Percentiles rank a stretch among this genome's conserved stretches.
These are phyloP conservation scores for Grigorovia humatica DNA, from an alignment of 805 yeast species.

Conservation along the genomic window DNA sequence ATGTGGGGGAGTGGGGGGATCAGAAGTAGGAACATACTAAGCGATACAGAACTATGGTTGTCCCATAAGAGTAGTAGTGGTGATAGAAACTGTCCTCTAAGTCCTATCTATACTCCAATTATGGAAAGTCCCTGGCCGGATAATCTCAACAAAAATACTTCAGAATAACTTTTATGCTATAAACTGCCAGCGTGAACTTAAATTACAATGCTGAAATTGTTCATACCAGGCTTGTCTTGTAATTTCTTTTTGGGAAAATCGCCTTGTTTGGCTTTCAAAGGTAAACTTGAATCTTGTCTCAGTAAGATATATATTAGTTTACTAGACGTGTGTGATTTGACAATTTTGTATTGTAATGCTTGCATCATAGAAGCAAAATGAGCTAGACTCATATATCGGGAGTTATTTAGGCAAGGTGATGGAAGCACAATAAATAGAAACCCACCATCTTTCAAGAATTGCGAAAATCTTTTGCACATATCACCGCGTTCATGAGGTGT, in stretches of 20 bases:
- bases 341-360: constrained; percentile 47
- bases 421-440: constrained; percentile 75
- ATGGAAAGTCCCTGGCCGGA: too few species aligned
- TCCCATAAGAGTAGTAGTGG: too few species aligned
- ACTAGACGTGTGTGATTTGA: constrained; percentile 45
- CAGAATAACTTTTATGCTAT: too few species aligned
- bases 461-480: constrained; percentile 55
- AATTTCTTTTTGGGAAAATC: constrained; percentile 36
- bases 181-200: neutral
- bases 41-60: too few species aligned
- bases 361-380: constrained; percentile 38
- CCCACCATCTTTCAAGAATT: constrained; percentile 36
- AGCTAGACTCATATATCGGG: constrained; percentile 57
- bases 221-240: constrained; percentile 47
- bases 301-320: constrained; percentile 70
- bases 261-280: neutral
- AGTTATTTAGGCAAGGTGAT: constrained; percentile 72
- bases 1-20: too few species aligned
- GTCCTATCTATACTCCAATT: too few species aligned
- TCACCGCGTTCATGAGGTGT: constrained; percentile 59
- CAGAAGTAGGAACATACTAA: too few species aligned
- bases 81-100: too few species aligned
- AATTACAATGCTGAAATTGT: constrained; percentile 52
- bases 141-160: too few species aligned
- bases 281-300: constrained; percentile 11